Evolutionary conservation across 169 alveolate species (phyloP), one percentile per base, ranked within the genome.

Genomic region (Cryptosporidium bovis): DNA sequence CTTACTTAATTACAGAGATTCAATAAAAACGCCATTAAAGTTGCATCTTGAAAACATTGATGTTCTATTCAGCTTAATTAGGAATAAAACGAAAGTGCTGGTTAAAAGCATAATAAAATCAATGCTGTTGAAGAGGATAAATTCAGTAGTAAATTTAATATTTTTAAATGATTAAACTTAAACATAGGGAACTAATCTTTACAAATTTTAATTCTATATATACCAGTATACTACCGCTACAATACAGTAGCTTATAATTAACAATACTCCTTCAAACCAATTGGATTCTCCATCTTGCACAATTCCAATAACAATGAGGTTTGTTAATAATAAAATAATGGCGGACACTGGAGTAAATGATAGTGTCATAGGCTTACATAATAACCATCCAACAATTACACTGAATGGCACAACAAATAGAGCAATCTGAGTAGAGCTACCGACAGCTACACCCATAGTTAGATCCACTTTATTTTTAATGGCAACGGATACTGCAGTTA

Each of bases 391-490:
- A 18, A 90, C 92, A 44, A 94, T 68, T 18, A 95, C 97, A 0
- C 97, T 92, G 77, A 94, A 93, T 15, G 97, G 97, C 16, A 93
- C 94, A 82, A 93, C 96, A 51, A 93, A 84, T 29, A 93, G 84
- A 5, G 96, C 95, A 16, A 94, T 93, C 34, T 82, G 90, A 48
- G 96, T 94, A 16, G 96, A 92, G 1, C 96, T 93, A 3, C 97
- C 97, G 44, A 95, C 95, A 13, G 97, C 97, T 33, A 95, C 96
- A 46, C 97, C 97, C 92, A 95, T 94, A 20, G 97, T 92, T 34
- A 95, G 55, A 50, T 94, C 97, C 4, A 94, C 95, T 65, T 94
- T 95, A 82, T 95, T 93, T 82, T 94, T 93, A 55, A 93, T 92
- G 44, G 95, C 95, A 55, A 93, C 96, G 16, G 95, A 91, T 46